Evolutionary conservation across 345 rosid genomes (phyloP).

Genomic region (Citrus inodora): DNA sequence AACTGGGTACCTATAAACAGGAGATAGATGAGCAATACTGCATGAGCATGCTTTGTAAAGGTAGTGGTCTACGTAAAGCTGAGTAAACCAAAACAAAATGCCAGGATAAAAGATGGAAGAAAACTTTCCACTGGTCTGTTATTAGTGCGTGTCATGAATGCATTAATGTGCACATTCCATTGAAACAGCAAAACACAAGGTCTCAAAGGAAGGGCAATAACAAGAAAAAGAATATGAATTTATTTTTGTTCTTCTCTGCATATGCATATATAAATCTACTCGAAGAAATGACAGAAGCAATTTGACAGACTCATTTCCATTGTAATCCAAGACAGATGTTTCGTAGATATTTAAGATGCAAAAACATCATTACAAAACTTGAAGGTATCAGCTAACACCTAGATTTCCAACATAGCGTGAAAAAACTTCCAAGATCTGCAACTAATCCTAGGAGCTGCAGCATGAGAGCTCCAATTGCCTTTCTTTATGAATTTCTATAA

Average conservation of each 20-base stretch:
- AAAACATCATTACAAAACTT: not conserved
- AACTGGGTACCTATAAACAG: constrained; percentile 69
- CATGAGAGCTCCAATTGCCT: not conserved
- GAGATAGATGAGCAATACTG: constrained; percentile 6
- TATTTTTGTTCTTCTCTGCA: not conserved
- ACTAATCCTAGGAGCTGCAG: not conserved
- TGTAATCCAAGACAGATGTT: not conserved
- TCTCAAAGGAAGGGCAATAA: not conserved
- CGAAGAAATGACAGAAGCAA: not conserved
- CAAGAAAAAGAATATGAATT: not conserved
- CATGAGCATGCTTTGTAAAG: not conserved
- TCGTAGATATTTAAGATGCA: not conserved
- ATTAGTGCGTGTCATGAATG: not conserved
- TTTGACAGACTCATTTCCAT: not conserved
- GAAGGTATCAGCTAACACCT: not conserved
- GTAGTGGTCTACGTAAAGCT: not conserved
- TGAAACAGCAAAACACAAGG: not conserved
- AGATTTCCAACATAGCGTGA: not conserved
- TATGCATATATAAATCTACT: not conserved
- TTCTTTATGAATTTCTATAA: not conserved
- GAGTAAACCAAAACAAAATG: not conserved
- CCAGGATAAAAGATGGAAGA: not conserved
- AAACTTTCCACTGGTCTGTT: not conserved
- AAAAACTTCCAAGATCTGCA: not conserved
- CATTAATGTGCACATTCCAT: not conserved